Percentiles rank a stretch among this genome's conserved stretches.
phyloP scores from a whole-genome alignment of 2,329 filamentous ascomycete genomes.

The Cercospora beticola region DNA sequence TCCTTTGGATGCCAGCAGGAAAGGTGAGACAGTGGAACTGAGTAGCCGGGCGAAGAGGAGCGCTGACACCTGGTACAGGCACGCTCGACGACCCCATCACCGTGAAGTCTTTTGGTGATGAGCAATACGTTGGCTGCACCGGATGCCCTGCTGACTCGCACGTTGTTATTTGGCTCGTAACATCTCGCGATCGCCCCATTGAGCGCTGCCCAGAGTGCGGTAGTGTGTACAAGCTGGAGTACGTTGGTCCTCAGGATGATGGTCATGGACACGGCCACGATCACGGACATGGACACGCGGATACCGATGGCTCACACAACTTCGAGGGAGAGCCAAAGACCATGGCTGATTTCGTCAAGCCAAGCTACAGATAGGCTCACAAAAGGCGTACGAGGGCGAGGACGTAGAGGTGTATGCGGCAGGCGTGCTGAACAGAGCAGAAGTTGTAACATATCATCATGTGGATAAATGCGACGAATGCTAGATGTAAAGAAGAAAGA shows the following conservation, averaged over 20 bases:
- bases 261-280: constrained; percentile 53
- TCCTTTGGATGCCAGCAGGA: constrained; percentile 86
- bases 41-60: neutral
- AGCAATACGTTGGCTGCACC: constrained; percentile 97
- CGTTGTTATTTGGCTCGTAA: constrained; percentile 82
- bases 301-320: constrained; percentile 52
- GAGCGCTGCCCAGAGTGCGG: constrained; percentile 98
- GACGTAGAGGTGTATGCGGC: constrained; percentile 3
- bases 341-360: constrained; percentile 93
- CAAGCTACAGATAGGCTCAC: constrained; percentile 75
- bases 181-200: constrained; percentile 83
- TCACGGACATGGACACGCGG: constrained; percentile 46
- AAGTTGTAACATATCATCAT: constrained; percentile 20
- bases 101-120: constrained; percentile 87
- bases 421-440: constrained; percentile 15
- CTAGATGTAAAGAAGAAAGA: constrained; percentile 7
- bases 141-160: constrained; percentile 92
- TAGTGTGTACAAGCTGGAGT: constrained; percentile 96
- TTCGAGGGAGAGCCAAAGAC: constrained; percentile 83
- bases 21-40: constrained; percentile 57
- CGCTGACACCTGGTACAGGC: constrained; percentile 50
- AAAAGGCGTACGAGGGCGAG: neutral
- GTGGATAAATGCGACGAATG: constrained; percentile 22
- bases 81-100: constrained; percentile 87
- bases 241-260: constrained; percentile 79